phyloP scores from a whole-genome alignment of 306 rosid genomes.

The Vicia faba region DNA sequence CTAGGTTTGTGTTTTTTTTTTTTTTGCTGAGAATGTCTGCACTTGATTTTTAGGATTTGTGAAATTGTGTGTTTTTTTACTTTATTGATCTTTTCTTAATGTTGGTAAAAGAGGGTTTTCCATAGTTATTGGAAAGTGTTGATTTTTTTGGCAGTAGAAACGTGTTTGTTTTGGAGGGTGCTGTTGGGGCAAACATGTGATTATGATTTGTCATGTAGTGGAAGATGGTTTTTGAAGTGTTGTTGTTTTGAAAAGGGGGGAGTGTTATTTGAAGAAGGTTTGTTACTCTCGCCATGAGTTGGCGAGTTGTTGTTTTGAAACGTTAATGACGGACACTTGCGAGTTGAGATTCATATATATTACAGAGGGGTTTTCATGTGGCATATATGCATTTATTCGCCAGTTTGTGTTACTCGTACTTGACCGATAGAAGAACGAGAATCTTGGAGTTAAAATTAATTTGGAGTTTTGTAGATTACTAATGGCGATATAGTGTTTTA shows the following conservation, averaged over 20 bases:
- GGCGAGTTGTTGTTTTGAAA: neutral
- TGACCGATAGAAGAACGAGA: neutral
- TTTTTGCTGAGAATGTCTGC: neutral
- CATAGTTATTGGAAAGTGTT: slow-evolving; percentile 14
- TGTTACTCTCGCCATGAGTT: neutral
- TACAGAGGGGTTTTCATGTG: too few relatives aligned
- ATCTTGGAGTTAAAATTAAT: neutral
- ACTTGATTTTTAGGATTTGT: slow-evolving; percentile 12
- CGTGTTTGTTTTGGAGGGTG: neutral
- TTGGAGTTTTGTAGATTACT: neutral
- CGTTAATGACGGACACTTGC: neutral
- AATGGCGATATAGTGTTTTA: neutral
- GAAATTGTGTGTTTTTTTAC: neutral
- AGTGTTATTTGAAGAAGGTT: neutral
- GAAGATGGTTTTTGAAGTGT: neutral
- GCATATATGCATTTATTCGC: neutral
- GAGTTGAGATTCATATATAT: neutral
- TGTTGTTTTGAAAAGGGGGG: slow-evolving; percentile 15
- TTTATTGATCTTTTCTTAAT: neutral
- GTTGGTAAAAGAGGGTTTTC: slow-evolving; percentile 14
- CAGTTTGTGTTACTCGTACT: neutral
- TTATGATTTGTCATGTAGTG: neutral
- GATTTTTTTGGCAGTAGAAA: neutral
- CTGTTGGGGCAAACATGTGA: neutral
- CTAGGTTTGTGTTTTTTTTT: slow-evolving; percentile 8